Evolutionary conservation across 2,329 filamentous ascomycete genomes (phyloP).

Genomic region (Lasiodiplodia citricola): DNA sequence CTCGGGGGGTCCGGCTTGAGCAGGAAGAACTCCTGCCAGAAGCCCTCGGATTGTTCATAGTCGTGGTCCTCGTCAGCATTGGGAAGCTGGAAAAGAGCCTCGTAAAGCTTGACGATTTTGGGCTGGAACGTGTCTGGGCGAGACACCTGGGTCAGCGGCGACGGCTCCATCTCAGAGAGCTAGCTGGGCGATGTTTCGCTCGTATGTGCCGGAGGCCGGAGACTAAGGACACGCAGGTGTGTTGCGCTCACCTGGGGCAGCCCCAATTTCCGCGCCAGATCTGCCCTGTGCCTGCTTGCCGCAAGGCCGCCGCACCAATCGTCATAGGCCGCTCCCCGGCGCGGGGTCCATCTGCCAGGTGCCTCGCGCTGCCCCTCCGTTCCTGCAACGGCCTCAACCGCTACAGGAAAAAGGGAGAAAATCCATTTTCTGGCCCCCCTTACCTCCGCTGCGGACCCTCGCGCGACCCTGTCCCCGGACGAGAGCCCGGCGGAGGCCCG

Average conservation of each 20-base stretch:
- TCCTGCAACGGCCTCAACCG: constrained; percentile 3
- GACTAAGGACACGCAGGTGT: constrained; percentile 24
- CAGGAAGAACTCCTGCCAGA: constrained; percentile 96
- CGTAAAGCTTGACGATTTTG: constrained; percentile 91
- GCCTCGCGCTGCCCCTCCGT: constrained; percentile 11
- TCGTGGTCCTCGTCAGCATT: constrained; percentile 62
- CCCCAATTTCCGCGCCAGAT: constrained; percentile 22
- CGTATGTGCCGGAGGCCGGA: background rate
- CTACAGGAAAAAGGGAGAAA: background rate
- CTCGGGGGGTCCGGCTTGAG: constrained; percentile 76
- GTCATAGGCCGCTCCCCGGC: constrained; percentile 14
- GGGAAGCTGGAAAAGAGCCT: constrained; percentile 69
- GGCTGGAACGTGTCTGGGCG: constrained; percentile 90
- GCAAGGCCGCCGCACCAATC: constrained; percentile 1
- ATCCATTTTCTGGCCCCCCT: background rate
- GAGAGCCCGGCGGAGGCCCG: background rate
- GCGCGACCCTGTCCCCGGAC: background rate
- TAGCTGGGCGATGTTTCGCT: constrained; percentile 14
- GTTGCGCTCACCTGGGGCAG: constrained; percentile 4
- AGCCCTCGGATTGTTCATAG: constrained; percentile 77
- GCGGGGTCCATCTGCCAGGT: constrained; percentile 14
- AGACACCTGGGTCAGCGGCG: constrained; percentile 90
- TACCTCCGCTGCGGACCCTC: background rate
- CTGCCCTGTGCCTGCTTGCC: constrained; percentile 7
- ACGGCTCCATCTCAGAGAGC: constrained; percentile 72